A percentile compares a stretch with the other conserved stretches of the same genome.
These are phyloP conservation scores for Globisporangium barbulae DNA, from an alignment of 352 stramenopile genomes.

Conservation along the genomic window DNA sequence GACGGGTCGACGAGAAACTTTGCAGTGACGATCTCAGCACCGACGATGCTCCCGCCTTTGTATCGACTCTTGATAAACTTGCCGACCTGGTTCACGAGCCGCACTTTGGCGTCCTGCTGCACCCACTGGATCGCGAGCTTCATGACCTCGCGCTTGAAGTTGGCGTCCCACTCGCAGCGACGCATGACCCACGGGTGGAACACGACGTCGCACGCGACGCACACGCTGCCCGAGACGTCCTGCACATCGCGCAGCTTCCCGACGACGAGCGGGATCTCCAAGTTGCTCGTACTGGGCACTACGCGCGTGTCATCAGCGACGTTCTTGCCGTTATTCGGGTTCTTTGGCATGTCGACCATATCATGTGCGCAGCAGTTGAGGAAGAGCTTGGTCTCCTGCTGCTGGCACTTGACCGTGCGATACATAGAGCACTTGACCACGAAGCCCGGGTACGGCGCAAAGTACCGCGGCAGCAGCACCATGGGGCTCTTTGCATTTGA, in stretches of 20 bases:
- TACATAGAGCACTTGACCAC: conserved; percentile 74
- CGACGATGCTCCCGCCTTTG: conserved; percentile 61
- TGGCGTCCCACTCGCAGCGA: conserved; percentile 67
- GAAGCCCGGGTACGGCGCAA: conserved; percentile 65
- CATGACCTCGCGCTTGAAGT: conserved; percentile 81
- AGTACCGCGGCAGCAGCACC: conserved; percentile 34
- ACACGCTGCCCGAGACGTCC: conserved; percentile 41
- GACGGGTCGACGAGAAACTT: conserved; percentile 63
- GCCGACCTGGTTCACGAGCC: conserved; percentile 33
- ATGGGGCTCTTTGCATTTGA: conserved; percentile 7
- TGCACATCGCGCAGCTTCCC: conserved; percentile 49
- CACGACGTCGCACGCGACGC: conserved; percentile 64
- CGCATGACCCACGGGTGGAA: conserved; percentile 79
- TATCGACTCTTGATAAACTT: conserved; percentile 87
- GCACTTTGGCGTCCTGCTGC: conserved; percentile 55
- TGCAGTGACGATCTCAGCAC: conserved; percentile 66
- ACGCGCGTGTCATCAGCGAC: conserved; percentile 58
- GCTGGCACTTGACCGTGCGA: conserved; percentile 54
- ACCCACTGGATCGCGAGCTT: conserved; percentile 80
- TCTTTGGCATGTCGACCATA: conserved; percentile 68
- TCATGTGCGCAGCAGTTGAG: conserved; percentile 75
- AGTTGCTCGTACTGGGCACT: conserved; percentile 67
- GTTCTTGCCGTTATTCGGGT: conserved; percentile 59
- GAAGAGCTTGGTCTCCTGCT: conserved; percentile 71
- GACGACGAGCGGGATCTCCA: conserved; percentile 74